A percentile compares a stretch with the other conserved stretches of the same genome.
Conservation (phyloP, 192 early-diverging fungal genomes). For the Rhizoclosmatium sp. region DNA sequence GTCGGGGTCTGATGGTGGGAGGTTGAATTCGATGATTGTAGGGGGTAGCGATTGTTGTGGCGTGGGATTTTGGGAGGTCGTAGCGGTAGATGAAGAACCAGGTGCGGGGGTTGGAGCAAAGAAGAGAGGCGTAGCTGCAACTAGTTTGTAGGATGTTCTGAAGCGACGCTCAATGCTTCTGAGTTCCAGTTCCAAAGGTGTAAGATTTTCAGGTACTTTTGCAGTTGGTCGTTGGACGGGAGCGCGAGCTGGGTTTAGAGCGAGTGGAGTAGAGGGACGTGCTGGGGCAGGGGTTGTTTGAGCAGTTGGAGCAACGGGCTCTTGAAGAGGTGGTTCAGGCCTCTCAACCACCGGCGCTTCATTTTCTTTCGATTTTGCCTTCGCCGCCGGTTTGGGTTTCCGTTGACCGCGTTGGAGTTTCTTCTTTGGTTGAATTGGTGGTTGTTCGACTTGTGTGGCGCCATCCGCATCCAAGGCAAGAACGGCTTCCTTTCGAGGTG, state of each 20-base stretch:
- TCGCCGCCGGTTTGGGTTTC: slow-evolving; percentile 2
- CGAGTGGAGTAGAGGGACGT: too few relatives aligned
- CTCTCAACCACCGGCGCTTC: too few relatives aligned
- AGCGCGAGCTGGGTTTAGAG: neutral
- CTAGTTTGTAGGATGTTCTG: neutral
- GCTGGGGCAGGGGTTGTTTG: too few relatives aligned
- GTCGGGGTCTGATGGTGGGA: slow-evolving; percentile 32
- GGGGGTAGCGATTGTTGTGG: slow-evolving; percentile 10
- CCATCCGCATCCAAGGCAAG: neutral
- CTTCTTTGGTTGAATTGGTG: neutral
- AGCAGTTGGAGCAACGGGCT: too few relatives aligned
- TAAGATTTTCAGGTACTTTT: slow-evolving; percentile 2
- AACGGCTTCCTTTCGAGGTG: neutral
- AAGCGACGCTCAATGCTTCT: slow-evolving; percentile 25
- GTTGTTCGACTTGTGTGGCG: neutral
- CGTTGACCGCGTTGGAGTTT: neutral
- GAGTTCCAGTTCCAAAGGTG: slow-evolving; percentile 25
- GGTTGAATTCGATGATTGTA: slow-evolving; percentile 19
- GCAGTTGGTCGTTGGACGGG: slow-evolving; percentile 24
- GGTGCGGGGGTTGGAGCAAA: neutral
- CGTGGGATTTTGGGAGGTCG: neutral
- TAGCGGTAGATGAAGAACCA: neutral
- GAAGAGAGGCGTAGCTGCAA: neutral
- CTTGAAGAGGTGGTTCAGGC: too few relatives aligned
- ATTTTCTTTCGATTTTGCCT: neutral